Base-by-base conservation (phyloP, 495 filamentous ascomycete genomes). In the Annulohypoxylon nitens region DNA sequence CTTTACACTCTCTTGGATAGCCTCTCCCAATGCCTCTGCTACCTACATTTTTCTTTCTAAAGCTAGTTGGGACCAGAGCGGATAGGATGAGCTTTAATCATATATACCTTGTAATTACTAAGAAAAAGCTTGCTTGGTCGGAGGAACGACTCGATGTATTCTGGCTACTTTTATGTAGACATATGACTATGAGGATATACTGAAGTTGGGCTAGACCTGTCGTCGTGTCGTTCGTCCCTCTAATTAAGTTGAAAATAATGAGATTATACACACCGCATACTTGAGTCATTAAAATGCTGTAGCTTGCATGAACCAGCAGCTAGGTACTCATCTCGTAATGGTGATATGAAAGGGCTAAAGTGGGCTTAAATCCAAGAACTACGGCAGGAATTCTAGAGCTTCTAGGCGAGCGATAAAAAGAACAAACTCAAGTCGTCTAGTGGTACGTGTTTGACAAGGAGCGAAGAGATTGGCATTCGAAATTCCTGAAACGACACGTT, bases 391-490 rank as follows among this genome's bases (percentile, higher is more conserved):
- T 55, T 34, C 53, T 57, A 16, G 53, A 57, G 53, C 23, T 26
- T 57, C 53, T n/a, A 39, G 36, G 11, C 25, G 11, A 50, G 4
- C 11, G 23, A 16, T 8, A 53, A 30, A 53, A 53, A 30, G 48
- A 53, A 30, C 8, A 23, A 25, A 55, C 51, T 12, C 41, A 58
- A 36, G 36, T 26, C 14, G 9, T 5, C 33, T 41, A 11, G n/a
- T 54, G 48, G 41, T 55, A 16, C 57, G 58, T 37, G 48, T 16
- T 26, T 60, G 25, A 47, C 61, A 57, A 48, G 64, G 55, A 54
- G 61, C 20, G 55, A 47, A 50, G 47, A 45, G 73, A 75, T 69
- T 64, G 61, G 16, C 73, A 75, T 16, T 65, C n/a, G 37, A 72
- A 61, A 59, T 72, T 20, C 69, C 60, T 41, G 39, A 69, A 72